Conservation (phyloP, 495 filamentous ascomycete genomes). For the Aspergillus bridgeri region DNA sequence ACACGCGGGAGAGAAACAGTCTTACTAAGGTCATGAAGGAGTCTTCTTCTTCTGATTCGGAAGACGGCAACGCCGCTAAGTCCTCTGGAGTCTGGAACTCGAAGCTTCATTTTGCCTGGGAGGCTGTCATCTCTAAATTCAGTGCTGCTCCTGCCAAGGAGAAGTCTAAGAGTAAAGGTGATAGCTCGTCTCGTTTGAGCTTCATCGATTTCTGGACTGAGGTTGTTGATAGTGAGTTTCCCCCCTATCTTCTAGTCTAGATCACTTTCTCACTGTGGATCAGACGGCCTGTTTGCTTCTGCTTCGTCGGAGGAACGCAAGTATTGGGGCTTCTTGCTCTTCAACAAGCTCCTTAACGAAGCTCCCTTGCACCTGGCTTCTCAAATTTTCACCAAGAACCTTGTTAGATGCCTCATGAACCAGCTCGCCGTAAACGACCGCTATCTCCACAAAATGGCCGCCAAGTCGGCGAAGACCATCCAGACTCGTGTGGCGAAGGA, state of each 20-base stretch:
- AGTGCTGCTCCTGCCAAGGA: slow-evolving; percentile 24
- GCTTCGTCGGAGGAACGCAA: slow-evolving; percentile 83
- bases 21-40: slow-evolving; percentile 79
- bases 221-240: slow-evolving; percentile 73
- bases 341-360: slow-evolving; percentile 64
- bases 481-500: slow-evolving; percentile 61
- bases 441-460: slow-evolving; percentile 77
- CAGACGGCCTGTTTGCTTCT: slow-evolving; percentile 79
- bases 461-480: slow-evolving; percentile 66
- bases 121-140: slow-evolving; percentile 58
- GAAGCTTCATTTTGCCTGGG: slow-evolving; percentile 86
- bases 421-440: slow-evolving; percentile 81
- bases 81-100: slow-evolving; percentile 73
- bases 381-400: slow-evolving; percentile 71
- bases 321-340: slow-evolving; percentile 84
- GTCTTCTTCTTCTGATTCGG: slow-evolving; percentile 51
- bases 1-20: slow-evolving; percentile 53
- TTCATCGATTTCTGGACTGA: slow-evolving; percentile 86
- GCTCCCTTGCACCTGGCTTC: slow-evolving; percentile 44
- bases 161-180: slow-evolving; percentile 26
- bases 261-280: slow-evolving; percentile 6
- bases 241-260: neutral
- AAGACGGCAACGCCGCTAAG: slow-evolving; percentile 47
- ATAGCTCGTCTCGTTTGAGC: slow-evolving; percentile 36
- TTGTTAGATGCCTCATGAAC: slow-evolving; percentile 80